Conservation (phyloP, 371 early-diverging fungal species). For the Rhizomucor pusillus region DNA sequence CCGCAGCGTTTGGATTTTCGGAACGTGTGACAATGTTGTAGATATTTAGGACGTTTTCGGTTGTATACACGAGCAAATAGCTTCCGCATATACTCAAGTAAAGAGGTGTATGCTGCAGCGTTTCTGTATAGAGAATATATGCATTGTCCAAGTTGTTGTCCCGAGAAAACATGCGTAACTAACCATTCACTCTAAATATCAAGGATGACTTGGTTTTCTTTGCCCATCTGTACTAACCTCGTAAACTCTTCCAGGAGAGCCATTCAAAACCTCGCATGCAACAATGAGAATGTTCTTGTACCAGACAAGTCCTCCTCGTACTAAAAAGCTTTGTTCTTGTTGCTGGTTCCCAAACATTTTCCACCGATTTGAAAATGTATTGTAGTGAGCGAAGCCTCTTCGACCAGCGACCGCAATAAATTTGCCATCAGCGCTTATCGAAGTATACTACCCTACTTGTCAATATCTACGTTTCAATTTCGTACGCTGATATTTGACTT, state of each 20-base stretch:
- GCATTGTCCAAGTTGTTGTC: slow-evolving; percentile 73
- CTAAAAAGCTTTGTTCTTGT: slow-evolving; percentile 77
- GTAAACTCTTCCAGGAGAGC: slow-evolving; percentile 29
- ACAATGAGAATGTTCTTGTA: slow-evolving; percentile 69
- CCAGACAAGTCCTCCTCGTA: slow-evolving; percentile 79
- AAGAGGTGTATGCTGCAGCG: slow-evolving; percentile 38
- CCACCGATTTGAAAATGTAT: slow-evolving; percentile 73
- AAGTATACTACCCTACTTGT: slow-evolving; percentile 48
- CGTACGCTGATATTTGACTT: slow-evolving; percentile 9
- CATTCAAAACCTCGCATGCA: slow-evolving; percentile 48
- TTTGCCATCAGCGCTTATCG: slow-evolving; percentile 66
- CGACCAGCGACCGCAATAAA: slow-evolving; percentile 81
- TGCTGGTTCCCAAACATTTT: slow-evolving; percentile 84
- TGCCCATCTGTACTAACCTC: slow-evolving; percentile 48
- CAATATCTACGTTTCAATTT: not conserved
- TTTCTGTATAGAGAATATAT: slow-evolving; percentile 54
- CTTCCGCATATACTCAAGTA: slow-evolving; percentile 58
- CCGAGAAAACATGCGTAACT: slow-evolving; percentile 78
- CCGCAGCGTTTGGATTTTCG: slow-evolving; percentile 4
- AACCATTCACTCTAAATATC: not conserved
- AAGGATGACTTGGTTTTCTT: not conserved
- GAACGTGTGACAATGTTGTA: slow-evolving; percentile 24
- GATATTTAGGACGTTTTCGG: slow-evolving; percentile 64
- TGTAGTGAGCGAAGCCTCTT: slow-evolving; percentile 79
- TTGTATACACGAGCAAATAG: slow-evolving; percentile 65